phyloP scores from a whole-genome alignment of 2,329 filamentous ascomycete species.

The Sporothrix dimorphospora region DNA sequence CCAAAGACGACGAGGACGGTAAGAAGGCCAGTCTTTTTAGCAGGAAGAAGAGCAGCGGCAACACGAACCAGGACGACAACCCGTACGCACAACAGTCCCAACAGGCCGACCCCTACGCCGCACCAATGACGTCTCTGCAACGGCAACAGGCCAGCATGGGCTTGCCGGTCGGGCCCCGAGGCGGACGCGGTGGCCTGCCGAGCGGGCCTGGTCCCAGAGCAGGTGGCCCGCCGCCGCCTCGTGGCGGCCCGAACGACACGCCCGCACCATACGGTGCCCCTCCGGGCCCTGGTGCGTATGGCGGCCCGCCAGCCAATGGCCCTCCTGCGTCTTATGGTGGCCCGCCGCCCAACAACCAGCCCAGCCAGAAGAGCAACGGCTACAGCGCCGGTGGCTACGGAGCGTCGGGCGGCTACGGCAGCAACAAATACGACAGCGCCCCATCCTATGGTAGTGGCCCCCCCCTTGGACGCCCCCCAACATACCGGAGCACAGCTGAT shows the following conservation, averaged over 20 bases:
- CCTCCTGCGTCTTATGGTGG: background rate
- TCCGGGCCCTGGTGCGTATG: background rate
- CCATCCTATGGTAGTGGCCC: conserved; percentile 33
- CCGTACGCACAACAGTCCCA: conserved; percentile 59
- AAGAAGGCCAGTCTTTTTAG: conserved; percentile 57
- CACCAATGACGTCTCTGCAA: conserved; percentile 53
- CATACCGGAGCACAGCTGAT: conserved; percentile 33
- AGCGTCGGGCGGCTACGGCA: conserved; percentile 54
- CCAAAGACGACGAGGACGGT: conserved; percentile 51
- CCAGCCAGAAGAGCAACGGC: conserved; percentile 41
- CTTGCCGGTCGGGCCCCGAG: conserved; percentile 22
- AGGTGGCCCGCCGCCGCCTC: conserved; percentile 43
- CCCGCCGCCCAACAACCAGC: conserved; percentile 31
- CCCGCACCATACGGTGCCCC: conserved; percentile 22
- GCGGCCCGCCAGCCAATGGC: background rate
- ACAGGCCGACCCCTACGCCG: conserved; percentile 57
- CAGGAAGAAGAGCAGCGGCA: conserved; percentile 54
- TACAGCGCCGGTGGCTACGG: conserved; percentile 61
- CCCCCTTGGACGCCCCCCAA: conserved; percentile 30
- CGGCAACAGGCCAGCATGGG: conserved; percentile 39
- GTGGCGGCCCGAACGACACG: conserved; percentile 36
- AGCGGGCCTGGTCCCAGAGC: conserved; percentile 44
- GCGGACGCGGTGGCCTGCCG: conserved; percentile 43
- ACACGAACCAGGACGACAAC: conserved; percentile 48
- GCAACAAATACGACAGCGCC: conserved; percentile 55